Percentiles rank a stretch among this genome's conserved stretches.
phyloP scores from a whole-genome alignment of 1,284 basidiomycete species.

The Ceraceosorus guamensis region DNA sequence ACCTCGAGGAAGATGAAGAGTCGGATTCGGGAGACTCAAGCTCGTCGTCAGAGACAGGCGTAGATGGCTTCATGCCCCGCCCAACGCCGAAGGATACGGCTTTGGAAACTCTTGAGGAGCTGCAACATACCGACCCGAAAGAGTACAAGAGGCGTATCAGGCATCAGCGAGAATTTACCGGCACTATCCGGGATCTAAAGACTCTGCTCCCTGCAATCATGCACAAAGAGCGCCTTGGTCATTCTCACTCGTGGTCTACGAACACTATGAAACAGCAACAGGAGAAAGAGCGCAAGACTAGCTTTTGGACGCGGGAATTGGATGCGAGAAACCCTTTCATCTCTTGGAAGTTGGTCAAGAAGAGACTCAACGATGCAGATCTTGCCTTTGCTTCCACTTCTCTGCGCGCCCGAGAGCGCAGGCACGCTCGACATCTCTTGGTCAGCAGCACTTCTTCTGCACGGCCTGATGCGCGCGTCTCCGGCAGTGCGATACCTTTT shows the following conservation, averaged over 20 bases:
- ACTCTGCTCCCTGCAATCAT: slow-evolving; percentile 31
- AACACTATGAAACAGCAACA: background rate
- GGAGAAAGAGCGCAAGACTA: background rate
- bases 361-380: slow-evolving; percentile 31
- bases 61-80: slow-evolving; percentile 18
- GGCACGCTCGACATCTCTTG: background rate
- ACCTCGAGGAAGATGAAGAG: slow-evolving; percentile 20
- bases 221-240: slow-evolving; percentile 10
- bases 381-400: slow-evolving; percentile 26
- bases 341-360: slow-evolving; percentile 34
- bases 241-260: background rate
- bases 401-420: slow-evolving; percentile 29
- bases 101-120: too few relatives aligned
- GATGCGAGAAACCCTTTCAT: slow-evolving; percentile 43
- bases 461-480: too few relatives aligned
- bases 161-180: slow-evolving; percentile 30
- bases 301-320: slow-evolving; percentile 23
- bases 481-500: background rate
- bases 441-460: background rate
- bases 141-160: slow-evolving; percentile 11
- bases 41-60: background rate
- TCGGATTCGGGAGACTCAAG: slow-evolving; percentile 1
- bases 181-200: slow-evolving; percentile 34
- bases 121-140: slow-evolving; percentile 14
- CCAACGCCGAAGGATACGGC: slow-evolving; percentile 19